Base-by-base conservation (phyloP, 1,284 basidiomycete genomes). In the Thelephora terrestris region DNA sequence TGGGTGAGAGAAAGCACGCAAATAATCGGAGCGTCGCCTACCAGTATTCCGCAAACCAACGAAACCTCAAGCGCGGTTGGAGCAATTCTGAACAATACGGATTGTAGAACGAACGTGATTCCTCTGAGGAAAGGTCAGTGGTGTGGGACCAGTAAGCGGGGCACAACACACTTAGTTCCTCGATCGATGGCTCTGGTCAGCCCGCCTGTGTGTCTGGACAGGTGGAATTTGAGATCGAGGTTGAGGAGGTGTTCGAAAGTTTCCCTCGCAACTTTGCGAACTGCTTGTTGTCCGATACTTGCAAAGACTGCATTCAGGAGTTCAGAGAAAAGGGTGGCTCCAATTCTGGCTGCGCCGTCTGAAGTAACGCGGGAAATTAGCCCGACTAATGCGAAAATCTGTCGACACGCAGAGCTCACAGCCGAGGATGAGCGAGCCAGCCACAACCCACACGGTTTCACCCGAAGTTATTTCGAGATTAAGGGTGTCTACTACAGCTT, bases 281-380 rank as follows among this genome's bases (percentile, higher is more conserved):
- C 90, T 0, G 95, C 94, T 24, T 81, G 79, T 62, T 99, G 96
- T 1, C 95, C 91, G 48, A 99, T 94, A 47, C 89, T 91, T 48
- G 95, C 95, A 56, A 99, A 99, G 7, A 97, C 83, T 0, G 96
- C 95, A 58, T 99, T 99, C 25, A 98, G 72, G 1, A 98, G 71
- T 66, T 99, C 95, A 5, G 85, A 83, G 56, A 93, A 98, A 5
- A 94, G 73, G 0, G 91, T 89, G 4, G 96, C 84, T 27, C 91
- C 86, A 36, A 99, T 79, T 36, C 96, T 78, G 0, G 95, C 93
- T 2, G 85, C 78, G 4, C 93, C 96, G 59, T 98, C 93, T 97
- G 60, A 34, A 36, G 12, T 34, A 6, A 16, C 34, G 39, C 39
- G 43, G 43, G 25, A 49, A 50, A 23, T n/a, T 39, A 47, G 43